phyloP scores from a whole-genome alignment of 768 basidiomycete species.

The Boletus fagicola region DNA sequence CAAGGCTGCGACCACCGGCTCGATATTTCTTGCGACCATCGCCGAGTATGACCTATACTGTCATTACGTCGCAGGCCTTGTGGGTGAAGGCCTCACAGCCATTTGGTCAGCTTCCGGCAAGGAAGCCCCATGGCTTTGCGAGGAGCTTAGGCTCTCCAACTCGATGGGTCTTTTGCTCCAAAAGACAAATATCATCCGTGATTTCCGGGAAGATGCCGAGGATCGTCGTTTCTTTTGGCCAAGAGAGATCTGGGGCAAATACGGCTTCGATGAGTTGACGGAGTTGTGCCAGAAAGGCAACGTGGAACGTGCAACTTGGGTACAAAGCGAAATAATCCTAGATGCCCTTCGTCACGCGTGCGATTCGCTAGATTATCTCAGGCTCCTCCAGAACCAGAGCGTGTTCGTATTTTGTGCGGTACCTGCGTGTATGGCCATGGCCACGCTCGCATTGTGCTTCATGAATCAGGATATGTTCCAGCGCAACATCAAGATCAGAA shows the following conservation, averaged over 20 bases:
- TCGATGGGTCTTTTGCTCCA: conserved; percentile 95
- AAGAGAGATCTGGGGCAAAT: conserved; percentile 81
- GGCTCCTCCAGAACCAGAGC: conserved; percentile 81
- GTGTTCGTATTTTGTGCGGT: conserved; percentile 97
- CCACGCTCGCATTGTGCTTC: conserved; percentile 88
- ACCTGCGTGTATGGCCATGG: conserved; percentile 93
- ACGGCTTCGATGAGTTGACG: conserved; percentile 69
- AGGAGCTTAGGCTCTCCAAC: conserved; percentile 86
- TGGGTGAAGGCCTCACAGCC: conserved; percentile 91
- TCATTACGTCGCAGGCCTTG: conserved; percentile 96
- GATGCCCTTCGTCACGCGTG: conserved; percentile 83
- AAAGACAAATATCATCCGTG: conserved; percentile 98
- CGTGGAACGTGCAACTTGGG: conserved; percentile 70
- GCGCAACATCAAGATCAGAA: conserved; percentile 91
- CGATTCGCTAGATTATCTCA: conserved; percentile 88
- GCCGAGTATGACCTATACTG: conserved; percentile 96
- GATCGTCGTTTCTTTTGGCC: conserved; percentile 93
- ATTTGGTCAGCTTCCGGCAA: conserved; percentile 85
- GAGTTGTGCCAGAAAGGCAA: conserved; percentile 62
- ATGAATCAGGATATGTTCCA: conserved; percentile 89
- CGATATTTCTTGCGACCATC: conserved; percentile 69
- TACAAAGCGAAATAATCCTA: conserved; percentile 83
- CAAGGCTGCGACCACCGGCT: conserved; percentile 68
- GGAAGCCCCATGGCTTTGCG: conserved; percentile 68
- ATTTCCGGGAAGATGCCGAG: conserved; percentile 89